phyloP scores from a whole-genome alignment of 768 basidiomycete genomes.

The Nevesoporus exiguus region DNA sequence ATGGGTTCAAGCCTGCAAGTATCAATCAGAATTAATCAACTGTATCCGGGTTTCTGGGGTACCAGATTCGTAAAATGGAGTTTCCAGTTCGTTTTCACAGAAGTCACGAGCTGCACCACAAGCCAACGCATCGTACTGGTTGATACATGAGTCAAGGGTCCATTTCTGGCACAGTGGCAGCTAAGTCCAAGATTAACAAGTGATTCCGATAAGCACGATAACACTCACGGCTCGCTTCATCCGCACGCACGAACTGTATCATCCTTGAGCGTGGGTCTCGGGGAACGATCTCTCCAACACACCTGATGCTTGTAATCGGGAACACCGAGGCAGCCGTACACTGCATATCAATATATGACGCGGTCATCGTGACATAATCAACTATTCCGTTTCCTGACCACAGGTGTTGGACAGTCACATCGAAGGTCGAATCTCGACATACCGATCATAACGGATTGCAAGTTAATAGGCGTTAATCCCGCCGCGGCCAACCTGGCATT shows the following conservation, averaged over 20 bases:
- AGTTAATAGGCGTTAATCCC: conserved; percentile 48
- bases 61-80: conserved; percentile 33
- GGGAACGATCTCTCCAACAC: not conserved
- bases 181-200: conserved; percentile 32
- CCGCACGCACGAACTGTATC: conserved; percentile 34
- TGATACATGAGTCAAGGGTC: conserved; percentile 56
- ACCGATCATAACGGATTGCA: conserved; percentile 51
- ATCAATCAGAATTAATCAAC: not conserved
- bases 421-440: not conserved
- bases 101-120: conserved; percentile 68
- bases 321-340: conserved; percentile 51
- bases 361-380: conserved; percentile 36
- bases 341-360: conserved; percentile 49
- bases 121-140: conserved; percentile 61
- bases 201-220: not conserved
- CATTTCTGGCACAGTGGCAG: conserved; percentile 67
- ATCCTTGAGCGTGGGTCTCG: not conserved
- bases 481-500: conserved; percentile 39
- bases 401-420: not conserved
- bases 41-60: conserved; percentile 12
- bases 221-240: conserved; percentile 41
- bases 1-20: conserved; percentile 49
- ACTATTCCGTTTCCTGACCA: conserved; percentile 43
- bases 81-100: conserved; percentile 48
- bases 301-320: conserved; percentile 41